phyloP scores from a whole-genome alignment of 768 basidiomycete species.

The Hortiboletus flavorubellus region DNA sequence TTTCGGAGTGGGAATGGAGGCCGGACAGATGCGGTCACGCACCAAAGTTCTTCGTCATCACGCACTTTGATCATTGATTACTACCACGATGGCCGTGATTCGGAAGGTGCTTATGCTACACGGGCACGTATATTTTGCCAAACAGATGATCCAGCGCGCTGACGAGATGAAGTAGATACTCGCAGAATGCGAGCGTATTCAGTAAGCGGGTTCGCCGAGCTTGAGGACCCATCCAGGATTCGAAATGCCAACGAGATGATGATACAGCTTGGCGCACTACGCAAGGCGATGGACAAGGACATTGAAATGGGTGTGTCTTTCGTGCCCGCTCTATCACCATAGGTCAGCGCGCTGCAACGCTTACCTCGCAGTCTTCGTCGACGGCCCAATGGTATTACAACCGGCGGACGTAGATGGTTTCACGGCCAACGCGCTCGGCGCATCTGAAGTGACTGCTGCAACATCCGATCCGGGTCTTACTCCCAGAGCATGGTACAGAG shows the following conservation, averaged over 20 bases:
- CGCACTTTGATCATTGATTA: background rate
- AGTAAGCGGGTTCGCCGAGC: conserved; percentile 58
- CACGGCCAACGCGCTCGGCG: conserved; percentile 34
- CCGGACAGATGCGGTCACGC: too few species aligned
- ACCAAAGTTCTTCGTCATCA: background rate
- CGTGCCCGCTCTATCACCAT: background rate
- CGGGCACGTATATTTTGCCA: conserved; percentile 30
- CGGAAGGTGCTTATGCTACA: conserved; percentile 45
- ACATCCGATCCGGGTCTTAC: conserved; percentile 48
- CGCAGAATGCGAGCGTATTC: conserved; percentile 69
- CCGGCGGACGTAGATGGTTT: conserved; percentile 54
- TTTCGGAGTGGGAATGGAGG: background rate
- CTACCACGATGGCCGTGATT: conserved; percentile 17
- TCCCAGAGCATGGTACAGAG: conserved; percentile 72
- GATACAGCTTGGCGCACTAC: conserved; percentile 62
- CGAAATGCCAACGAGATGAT: background rate
- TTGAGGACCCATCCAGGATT: background rate
- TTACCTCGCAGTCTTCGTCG: conserved; percentile 57
- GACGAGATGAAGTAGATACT: conserved; percentile 43
- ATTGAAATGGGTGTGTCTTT: conserved; percentile 56
- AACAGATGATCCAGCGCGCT: background rate
- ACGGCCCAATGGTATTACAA: conserved; percentile 64
- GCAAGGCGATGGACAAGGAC: conserved; percentile 63
- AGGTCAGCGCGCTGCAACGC: background rate
- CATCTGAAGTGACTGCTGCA: conserved; percentile 33